Base-by-base conservation (phyloP, 768 basidiomycete genomes). In the Pisolithus marmoratus region DNA sequence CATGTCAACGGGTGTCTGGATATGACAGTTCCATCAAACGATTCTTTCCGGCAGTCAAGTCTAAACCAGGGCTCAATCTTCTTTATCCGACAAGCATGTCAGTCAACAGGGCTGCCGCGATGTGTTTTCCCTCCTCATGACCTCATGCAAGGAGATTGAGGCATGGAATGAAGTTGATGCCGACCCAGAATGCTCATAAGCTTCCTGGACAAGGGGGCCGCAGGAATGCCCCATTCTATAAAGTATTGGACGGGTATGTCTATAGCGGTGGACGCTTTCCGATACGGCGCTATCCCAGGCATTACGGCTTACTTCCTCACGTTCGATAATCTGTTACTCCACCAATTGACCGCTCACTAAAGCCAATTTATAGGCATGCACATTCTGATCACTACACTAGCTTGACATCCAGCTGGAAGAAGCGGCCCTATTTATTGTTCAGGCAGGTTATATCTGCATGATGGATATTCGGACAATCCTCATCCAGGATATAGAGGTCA, bases 341-440 rank as follows among this genome's bases (percentile, higher is more conserved):
- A 17, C 24, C 54, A 20, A 24, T 40, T 37, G 9, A 38, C 12
- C 43, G n/a, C 4, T 7, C 46, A 20, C 56, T 69, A 48, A 60
- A 38, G n/a, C 29, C 8, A 14, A 27, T 27, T 42, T 8, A 58
- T 53, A 95, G 93, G 8, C 95, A 98, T 63, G 95, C 95, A 0
- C 96, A 99, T 68, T 95, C 93, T 4, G 93, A 97, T 67, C 94
- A 95, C 60, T 97, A 96, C 63, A 96, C 96, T 0, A 94, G 89
- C 60, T 75, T 99, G 2, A 86, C 90, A 1, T 82, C 87, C 1
- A 83, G 74, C 38, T 99, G 96, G 96, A 84, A 82, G 53, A 80
- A 78, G n/a, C 52, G 95, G 96, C 0, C 92, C 90, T 1, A 96
- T 99, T 26, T 99, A 99, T 70, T 98, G 94, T 68, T 98, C 95